phyloP scores from a whole-genome alignment of 768 basidiomycete species.

The Rhodotorula diobovata region DNA sequence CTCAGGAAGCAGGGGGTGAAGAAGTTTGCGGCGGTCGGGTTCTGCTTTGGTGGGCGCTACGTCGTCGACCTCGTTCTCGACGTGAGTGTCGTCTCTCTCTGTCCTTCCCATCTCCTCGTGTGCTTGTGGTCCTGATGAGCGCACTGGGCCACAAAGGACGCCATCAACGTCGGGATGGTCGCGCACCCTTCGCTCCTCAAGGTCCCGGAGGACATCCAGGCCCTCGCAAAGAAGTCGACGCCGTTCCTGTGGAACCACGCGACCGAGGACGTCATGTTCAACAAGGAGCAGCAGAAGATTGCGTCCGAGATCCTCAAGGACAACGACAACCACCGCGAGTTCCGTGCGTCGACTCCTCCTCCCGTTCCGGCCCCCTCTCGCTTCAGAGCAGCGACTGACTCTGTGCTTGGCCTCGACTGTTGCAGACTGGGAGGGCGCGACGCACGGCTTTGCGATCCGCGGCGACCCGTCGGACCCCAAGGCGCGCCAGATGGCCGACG shows the following conservation, averaged over 20 bases:
- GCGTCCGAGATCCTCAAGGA: slow-evolving; percentile 57
- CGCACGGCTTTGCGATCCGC: slow-evolving; percentile 56
- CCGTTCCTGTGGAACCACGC: slow-evolving; percentile 64
- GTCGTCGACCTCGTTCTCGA: background rate
- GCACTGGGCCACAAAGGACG: slow-evolving; percentile 43
- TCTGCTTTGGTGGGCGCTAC: slow-evolving; percentile 52
- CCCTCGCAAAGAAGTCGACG: slow-evolving; percentile 47
- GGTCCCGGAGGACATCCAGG: slow-evolving; percentile 62
- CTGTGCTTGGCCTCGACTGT: background rate
- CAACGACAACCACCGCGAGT: slow-evolving; percentile 47
- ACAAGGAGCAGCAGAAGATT: slow-evolving; percentile 50
- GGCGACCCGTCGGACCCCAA: slow-evolving; percentile 40
- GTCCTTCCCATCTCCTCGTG: background rate
- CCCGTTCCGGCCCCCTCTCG: background rate
- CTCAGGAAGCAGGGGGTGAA: slow-evolving; percentile 62
- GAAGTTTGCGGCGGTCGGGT: slow-evolving; percentile 60
- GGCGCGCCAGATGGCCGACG: slow-evolving; percentile 37
- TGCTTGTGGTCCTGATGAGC: background rate
- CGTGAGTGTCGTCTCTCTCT: background rate
- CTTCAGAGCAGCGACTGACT: background rate
- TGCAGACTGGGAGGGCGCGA: slow-evolving; percentile 52
- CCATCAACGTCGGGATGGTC: slow-evolving; percentile 54
- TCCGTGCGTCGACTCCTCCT: background rate
- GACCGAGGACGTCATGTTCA: slow-evolving; percentile 53
- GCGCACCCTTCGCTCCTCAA: slow-evolving; percentile 64